A percentile compares a stretch with the other conserved stretches of the same genome.
These are phyloP conservation scores for Umbelopsis isabellina DNA, from an alignment of 192 early-diverging fungal species.

Conservation along the genomic window DNA sequence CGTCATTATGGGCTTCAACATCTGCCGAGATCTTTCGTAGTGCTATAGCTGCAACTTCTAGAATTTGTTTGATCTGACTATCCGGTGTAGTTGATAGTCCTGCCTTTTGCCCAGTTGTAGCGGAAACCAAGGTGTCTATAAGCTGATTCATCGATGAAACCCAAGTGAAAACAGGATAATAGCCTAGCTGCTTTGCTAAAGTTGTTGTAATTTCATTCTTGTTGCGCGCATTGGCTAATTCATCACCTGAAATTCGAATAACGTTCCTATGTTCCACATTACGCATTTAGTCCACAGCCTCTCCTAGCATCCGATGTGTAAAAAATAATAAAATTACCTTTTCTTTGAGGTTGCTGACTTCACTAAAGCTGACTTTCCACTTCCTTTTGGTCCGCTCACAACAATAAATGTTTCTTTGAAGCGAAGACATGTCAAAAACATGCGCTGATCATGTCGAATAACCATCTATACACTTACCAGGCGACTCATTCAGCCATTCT, in stretches of 20 bases:
- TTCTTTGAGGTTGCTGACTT: conserved; percentile 67
- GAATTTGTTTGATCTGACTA: conserved; percentile 80
- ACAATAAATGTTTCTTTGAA: conserved; percentile 78
- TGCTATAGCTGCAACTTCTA: conserved; percentile 79
- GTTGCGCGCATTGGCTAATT: conserved; percentile 71
- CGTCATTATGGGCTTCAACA: neutral
- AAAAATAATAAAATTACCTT: conserved; percentile 40
- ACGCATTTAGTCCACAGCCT: too few species aligned
- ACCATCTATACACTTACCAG: conserved; percentile 39
- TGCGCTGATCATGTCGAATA: neutral
- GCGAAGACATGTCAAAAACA: neutral
- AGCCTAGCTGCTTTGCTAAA: conserved; percentile 86
- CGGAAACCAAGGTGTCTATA: conserved; percentile 83
- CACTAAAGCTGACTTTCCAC: conserved; percentile 80
- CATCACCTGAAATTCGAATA: conserved; percentile 70
- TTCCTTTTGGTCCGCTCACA: conserved; percentile 82
- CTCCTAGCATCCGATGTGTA: too few species aligned
- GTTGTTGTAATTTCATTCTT: conserved; percentile 74
- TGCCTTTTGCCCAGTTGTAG: conserved; percentile 88
- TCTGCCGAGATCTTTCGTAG: conserved; percentile 62
- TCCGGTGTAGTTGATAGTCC: conserved; percentile 82
- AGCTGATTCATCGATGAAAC: conserved; percentile 70
- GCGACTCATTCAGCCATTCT: conserved; percentile 58
- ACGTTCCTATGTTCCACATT: neutral
- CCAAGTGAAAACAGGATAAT: conserved; percentile 90